phyloP scores from a whole-genome alignment of 2,329 filamentous ascomycete genomes.

The Emericellopsis atlantica region DNA sequence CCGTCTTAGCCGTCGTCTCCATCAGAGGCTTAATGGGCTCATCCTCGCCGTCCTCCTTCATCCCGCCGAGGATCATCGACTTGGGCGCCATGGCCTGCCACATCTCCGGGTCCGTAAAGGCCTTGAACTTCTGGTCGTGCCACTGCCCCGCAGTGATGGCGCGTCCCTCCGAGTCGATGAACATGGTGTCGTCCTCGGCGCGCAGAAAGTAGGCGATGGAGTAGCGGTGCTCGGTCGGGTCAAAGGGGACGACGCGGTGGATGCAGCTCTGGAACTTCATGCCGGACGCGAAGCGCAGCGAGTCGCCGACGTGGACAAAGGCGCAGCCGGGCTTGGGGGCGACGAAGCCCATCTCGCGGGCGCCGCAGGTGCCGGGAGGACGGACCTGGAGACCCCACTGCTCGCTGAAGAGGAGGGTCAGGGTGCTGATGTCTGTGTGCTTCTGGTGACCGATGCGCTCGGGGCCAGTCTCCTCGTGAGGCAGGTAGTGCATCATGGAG shows the following conservation, averaged over 20 bases:
- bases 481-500: slow-evolving; percentile 42
- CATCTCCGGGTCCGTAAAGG: slow-evolving; percentile 29
- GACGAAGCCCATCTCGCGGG: slow-evolving; percentile 38
- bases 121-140: slow-evolving; percentile 42
- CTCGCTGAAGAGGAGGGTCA: slow-evolving; percentile 42
- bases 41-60: slow-evolving; percentile 26
- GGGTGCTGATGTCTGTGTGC: slow-evolving; percentile 42
- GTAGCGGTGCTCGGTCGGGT: slow-evolving; percentile 40
- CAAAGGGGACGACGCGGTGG: slow-evolving; percentile 41
- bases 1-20: too few species aligned
- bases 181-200: slow-evolving; percentile 42
- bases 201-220: slow-evolving; percentile 46
- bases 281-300: slow-evolving; percentile 39
- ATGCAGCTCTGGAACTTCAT: slow-evolving; percentile 43
- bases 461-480: slow-evolving; percentile 12
- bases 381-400: slow-evolving; percentile 46
- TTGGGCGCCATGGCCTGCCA: slow-evolving; percentile 32
- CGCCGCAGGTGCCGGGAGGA: slow-evolving; percentile 26
- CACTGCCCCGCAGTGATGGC: slow-evolving; percentile 39
- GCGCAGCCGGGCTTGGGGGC: slow-evolving; percentile 36
- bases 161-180: slow-evolving; percentile 39
- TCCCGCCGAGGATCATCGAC: slow-evolving; percentile 36
- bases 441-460: slow-evolving; percentile 32
- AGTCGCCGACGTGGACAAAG: slow-evolving; percentile 47
- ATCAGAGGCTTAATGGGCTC: slow-evolving; percentile 4